These are phyloP conservation scores for Stevia rebaudiana DNA, from an alignment of 140 eudicot species.

Conservation along the genomic window DNA sequence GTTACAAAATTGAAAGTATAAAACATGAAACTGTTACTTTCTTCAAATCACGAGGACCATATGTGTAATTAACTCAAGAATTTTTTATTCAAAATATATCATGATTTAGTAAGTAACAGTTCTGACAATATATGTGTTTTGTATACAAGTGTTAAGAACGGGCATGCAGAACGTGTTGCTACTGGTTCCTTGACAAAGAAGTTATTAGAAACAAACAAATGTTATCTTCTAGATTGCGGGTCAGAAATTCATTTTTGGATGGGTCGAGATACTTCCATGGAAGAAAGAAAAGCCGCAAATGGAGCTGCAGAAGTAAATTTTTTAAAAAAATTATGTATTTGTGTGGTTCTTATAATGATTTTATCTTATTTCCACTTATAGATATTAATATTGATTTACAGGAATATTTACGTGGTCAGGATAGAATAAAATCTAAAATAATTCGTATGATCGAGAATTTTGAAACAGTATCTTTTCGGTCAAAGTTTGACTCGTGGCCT, in stretches of 20 bases:
- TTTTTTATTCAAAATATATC: not conserved
- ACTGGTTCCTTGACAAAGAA: constrained; percentile 65
- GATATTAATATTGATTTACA: constrained; percentile 9
- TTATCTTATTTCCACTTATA: constrained; percentile 4
- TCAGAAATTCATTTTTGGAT: constrained; percentile 74
- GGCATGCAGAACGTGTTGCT: constrained; percentile 48
- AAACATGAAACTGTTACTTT: too few species aligned
- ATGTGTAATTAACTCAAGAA: too few species aligned
- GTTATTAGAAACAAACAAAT: constrained; percentile 55
- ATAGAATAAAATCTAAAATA: constrained; percentile 47
- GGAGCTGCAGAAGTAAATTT: constrained; percentile 50
- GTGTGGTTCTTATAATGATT: not conserved
- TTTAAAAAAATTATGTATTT: constrained; percentile 1
- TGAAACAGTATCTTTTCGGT: constrained; percentile 65
- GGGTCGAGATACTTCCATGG: constrained; percentile 69
- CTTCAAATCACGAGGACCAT: too few species aligned
- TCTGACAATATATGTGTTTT: constrained; percentile 32
- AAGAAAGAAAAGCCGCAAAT: constrained; percentile 64
- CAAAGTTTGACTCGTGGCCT: constrained; percentile 86
- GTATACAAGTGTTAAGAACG: constrained; percentile 64
- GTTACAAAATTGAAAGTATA: too few species aligned
- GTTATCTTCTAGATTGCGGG: constrained; percentile 80
- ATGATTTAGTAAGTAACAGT: not conserved
- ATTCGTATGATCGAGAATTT: constrained; percentile 77
- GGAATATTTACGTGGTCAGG: constrained; percentile 49